These are phyloP conservation scores for Geosmithia putterillii DNA, from an alignment of 2,329 filamentous ascomycete species.

Conservation along the genomic window DNA sequence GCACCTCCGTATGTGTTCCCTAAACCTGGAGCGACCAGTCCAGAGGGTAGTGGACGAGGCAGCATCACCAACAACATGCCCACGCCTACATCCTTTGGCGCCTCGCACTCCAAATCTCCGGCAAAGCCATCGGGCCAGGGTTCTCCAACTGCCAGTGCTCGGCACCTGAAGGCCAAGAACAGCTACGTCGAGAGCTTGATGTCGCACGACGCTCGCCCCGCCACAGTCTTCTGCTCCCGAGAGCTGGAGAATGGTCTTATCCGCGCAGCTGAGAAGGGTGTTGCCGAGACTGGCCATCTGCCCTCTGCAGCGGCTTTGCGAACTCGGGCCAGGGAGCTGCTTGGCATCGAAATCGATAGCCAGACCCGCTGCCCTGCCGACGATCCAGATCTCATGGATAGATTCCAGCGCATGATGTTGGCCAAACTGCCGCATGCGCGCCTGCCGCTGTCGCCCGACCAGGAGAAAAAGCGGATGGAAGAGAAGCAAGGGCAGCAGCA, in stretches of 20 bases:
- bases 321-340: constrained; percentile 33
- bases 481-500: constrained; percentile 2
- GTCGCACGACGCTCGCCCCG: constrained; percentile 29
- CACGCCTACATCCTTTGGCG: neutral
- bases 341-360: constrained; percentile 16
- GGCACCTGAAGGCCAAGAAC: too few relatives aligned
- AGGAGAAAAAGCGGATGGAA: neutral
- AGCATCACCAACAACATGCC: constrained; percentile 3
- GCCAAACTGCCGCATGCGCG: constrained; percentile 11
- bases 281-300: constrained; percentile 17
- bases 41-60: constrained; percentile 9
- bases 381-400: constrained; percentile 35
- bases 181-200: constrained; percentile 33
- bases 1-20: constrained; percentile 41
- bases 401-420: constrained; percentile 37
- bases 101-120: too few relatives aligned
- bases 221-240: constrained; percentile 42
- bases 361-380: constrained; percentile 38
- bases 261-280: constrained; percentile 21
- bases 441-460: constrained; percentile 1
- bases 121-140: too few relatives aligned
- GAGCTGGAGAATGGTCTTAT: constrained; percentile 44
- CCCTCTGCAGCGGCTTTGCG: constrained; percentile 36
- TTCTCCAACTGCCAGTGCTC: constrained; percentile 23
- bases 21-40: constrained; percentile 10